A percentile compares a stretch with the other conserved stretches of the same genome.
Evolutionary conservation across 805 yeast species (phyloP).

Genomic region (Ogataea zsoltii): DNA sequence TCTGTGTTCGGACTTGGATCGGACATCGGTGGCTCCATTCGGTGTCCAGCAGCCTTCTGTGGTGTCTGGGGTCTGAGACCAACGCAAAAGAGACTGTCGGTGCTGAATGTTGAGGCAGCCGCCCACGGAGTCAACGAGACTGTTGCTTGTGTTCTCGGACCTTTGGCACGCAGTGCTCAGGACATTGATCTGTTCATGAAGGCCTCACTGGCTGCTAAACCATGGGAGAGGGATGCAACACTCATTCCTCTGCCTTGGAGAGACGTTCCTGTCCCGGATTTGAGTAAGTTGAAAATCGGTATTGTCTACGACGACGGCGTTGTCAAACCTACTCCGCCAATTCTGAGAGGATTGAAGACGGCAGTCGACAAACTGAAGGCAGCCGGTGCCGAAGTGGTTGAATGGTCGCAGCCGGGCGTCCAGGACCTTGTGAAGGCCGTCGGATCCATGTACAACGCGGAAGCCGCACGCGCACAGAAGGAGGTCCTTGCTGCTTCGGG

Average conservation of each 20-base stretch:
- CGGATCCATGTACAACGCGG: slow-evolving; percentile 53
- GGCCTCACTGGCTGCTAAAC: slow-evolving; percentile 46
- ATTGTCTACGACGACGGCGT: slow-evolving; percentile 49
- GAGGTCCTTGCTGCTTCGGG: slow-evolving; percentile 54
- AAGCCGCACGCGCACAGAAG: slow-evolving; percentile 56
- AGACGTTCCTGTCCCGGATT: slow-evolving; percentile 34
- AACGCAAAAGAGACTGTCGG: slow-evolving; percentile 50
- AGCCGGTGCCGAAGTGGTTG: slow-evolving; percentile 56
- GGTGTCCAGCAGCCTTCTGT: slow-evolving; percentile 54
- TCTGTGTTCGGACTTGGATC: slow-evolving; percentile 44
- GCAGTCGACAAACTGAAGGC: slow-evolving; percentile 51
- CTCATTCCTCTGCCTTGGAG: slow-evolving; percentile 53
- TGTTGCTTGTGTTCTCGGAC: slow-evolving; percentile 46
- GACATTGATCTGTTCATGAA: slow-evolving; percentile 53
- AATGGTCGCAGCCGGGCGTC: slow-evolving; percentile 55
- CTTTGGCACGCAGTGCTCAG: slow-evolving; percentile 47
- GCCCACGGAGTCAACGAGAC: slow-evolving; percentile 48
- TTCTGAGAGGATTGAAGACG: slow-evolving; percentile 42
- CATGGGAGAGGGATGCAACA: slow-evolving; percentile 56
- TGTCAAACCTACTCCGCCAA: slow-evolving; percentile 52
- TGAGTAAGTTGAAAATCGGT: slow-evolving; percentile 45
- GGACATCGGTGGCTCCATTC: slow-evolving; percentile 58
- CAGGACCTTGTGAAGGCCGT: slow-evolving; percentile 57
- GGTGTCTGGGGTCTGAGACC: slow-evolving; percentile 53
- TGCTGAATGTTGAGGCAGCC: slow-evolving; percentile 37